Evolutionary conservation across 305 asterid species (phyloP), one percentile per base, ranked within the genome.

Genomic region (Fraxinus paxiana): DNA sequence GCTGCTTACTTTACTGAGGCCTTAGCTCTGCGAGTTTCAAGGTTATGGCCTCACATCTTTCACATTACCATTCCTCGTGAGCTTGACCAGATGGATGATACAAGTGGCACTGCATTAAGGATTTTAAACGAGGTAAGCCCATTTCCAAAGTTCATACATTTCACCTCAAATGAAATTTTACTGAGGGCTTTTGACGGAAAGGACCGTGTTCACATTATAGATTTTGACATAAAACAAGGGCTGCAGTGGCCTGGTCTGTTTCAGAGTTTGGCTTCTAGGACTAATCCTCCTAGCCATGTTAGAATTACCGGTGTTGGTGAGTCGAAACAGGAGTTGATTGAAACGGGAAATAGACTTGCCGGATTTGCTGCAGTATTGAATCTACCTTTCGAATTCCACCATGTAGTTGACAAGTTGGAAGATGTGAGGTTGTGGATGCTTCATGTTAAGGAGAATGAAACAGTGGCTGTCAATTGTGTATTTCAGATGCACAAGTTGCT

Each of bases 341-440:
- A 93, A 77, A 94, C 98, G 0, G 98, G 98, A 0, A 93, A 91
- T 2, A 85, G 97, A 5, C 91, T 96, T 0, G 82, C 97, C 0
- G 96, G 93, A 38, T 91, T 96, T 51, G 98, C 98, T 0, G 97
- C 85, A 82, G 91, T 92, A 0, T 77, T 93, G 79, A 85, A 87
- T 82, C 85, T 96, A 65, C 90, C 90, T 0, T 96, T 96, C 4
- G 97, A 92, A 80, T 96, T 96, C 82, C 99, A 96, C 85, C 93
- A 97, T 1, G 98, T 96, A 34, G 98, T 92, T 0, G 98, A 93
- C 76, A 83, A 97, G 79, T 78, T 96, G 75, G 99, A 96, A 78
- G 98, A 96, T 71, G 98, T 96, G 81, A 87, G 99, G 87, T 88
- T 94, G n/a, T 96, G 99, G 99, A 96, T 96, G 99, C 98, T 96